A percentile compares a stretch with the other conserved stretches of the same genome.
These are phyloP conservation scores for Pyrus hybrid DNA, from an alignment of 331 rosid species.

Conservation along the genomic window DNA sequence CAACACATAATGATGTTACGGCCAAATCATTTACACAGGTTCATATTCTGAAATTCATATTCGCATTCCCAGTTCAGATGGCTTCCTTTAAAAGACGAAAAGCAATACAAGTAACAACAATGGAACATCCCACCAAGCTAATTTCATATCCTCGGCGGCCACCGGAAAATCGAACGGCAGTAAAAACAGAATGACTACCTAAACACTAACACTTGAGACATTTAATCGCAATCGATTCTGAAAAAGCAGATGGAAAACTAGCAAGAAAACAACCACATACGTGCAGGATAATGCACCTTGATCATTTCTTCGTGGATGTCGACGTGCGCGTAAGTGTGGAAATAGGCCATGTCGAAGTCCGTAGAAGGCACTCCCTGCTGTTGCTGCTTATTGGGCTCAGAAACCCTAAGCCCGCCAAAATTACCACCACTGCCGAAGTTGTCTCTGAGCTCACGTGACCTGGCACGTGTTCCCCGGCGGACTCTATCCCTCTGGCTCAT, in stretches of 20 bases:
- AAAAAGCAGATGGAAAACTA: background rate
- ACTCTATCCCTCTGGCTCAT: constrained; percentile 33
- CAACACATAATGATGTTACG: background rate
- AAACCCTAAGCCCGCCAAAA: constrained; percentile 54
- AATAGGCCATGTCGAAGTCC: constrained; percentile 89
- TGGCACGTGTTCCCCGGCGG: constrained; percentile 54
- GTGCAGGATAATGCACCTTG: constrained; percentile 43
- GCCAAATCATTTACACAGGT: background rate
- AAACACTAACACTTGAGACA: background rate
- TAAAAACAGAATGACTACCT: background rate
- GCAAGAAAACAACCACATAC: background rate
- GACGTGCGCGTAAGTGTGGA: constrained; percentile 87
- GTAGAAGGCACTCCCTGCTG: constrained; percentile 64
- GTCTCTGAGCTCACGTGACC: constrained; percentile 48
- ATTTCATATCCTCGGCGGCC: background rate
- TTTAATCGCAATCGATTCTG: background rate
- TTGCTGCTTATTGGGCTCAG: constrained; percentile 31
- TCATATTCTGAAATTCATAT: background rate
- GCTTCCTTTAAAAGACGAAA: background rate
- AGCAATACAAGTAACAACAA: background rate
- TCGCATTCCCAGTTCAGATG: background rate
- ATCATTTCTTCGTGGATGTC: constrained; percentile 99
- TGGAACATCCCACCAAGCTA: background rate
- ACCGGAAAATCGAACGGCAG: background rate
- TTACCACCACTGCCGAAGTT: constrained; percentile 2